Percentiles rank a stretch among this genome's conserved stretches.
Evolutionary conservation across 192 early-diverging fungal genomes (phyloP).

Genomic region (Coemansia nantahalensis): DNA sequence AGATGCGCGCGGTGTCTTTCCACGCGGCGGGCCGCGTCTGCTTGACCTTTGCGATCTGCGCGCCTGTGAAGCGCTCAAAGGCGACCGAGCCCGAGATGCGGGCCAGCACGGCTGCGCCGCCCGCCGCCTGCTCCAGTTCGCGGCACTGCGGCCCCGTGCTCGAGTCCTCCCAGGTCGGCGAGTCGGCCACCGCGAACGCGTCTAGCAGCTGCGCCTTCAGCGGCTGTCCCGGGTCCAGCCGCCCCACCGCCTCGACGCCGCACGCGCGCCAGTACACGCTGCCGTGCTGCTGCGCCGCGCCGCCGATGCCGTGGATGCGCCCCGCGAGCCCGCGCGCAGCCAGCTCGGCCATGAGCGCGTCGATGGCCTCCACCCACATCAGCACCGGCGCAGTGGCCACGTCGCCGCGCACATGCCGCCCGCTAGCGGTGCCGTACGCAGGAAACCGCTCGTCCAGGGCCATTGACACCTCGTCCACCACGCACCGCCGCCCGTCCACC

Average conservation of each 20-base stretch:
- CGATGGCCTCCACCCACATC: conserved; percentile 79
- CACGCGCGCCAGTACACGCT: conserved; percentile 71
- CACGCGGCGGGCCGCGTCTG: conserved; percentile 8
- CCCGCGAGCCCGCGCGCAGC: conserved; percentile 28
- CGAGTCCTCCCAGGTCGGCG: conserved; percentile 84
- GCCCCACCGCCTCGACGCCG: conserved; percentile 44
- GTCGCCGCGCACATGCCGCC: conserved; percentile 51
- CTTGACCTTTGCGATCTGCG: conserved; percentile 68
- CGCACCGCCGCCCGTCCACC: conserved; percentile 29
- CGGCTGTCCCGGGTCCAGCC: conserved; percentile 33
- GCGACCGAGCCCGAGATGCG: conserved; percentile 69
- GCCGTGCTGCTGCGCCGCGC: conserved; percentile 84
- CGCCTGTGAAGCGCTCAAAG: conserved; percentile 80
- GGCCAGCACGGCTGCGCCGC: conserved; percentile 61
- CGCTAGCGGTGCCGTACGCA: conserved; percentile 52
- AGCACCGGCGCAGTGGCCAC: conserved; percentile 64
- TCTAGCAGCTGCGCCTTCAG: conserved; percentile 57
- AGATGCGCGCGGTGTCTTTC: conserved; percentile 52
- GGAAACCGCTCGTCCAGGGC: conserved; percentile 65
- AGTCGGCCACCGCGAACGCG: conserved; percentile 51
- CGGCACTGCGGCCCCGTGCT: conserved; percentile 66
- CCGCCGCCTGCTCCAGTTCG: conserved; percentile 60
- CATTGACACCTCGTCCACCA: conserved; percentile 56
- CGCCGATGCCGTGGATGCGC: conserved; percentile 58
- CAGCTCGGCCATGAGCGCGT: conserved; percentile 58